Base-by-base conservation (phyloP, 108 stramenopile genomes). In the Fistulifera pelliculosa region DNA sequence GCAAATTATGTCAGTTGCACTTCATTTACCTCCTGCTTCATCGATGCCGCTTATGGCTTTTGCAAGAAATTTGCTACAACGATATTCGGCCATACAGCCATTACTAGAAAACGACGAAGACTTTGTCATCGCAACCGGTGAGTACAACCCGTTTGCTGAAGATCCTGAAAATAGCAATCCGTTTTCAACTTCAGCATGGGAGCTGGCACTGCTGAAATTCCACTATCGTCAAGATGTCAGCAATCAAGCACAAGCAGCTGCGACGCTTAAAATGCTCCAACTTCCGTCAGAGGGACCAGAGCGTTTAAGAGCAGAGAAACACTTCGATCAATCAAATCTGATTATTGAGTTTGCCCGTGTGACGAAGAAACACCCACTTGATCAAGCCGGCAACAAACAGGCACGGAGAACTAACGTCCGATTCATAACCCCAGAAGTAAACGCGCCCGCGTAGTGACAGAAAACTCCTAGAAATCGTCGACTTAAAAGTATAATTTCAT, bases 71-170 rank as follows among this genome's bases (percentile, higher is more conserved):
- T 49, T 93, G 22, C 38, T 79, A 2, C 73, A 75, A 21, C 74
- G 86, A 15, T 93, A 93, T 67, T 65, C 81, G 11, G 52, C 70
- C 10, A 69, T 63, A 0, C 71, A 74, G 1, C 82, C 74, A 24
- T 54, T 93, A 45, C 74, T 93, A 15, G 92, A 93, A 52, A 87
- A 79, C 49, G 92, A 93, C 67, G 74, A 81, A 13, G 92, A 93
- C 50, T 35, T 35, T 35, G 71, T 86, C 11, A 76, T 87, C 24
- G 82, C 87, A 27, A 73, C 81, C 24, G 86, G 87, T 39, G 57
- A 74, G 27, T 83, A 79, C 57, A 56, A 66, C 23, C 82, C 84
- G 0, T 68, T 70, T 50, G 80, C 79, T 6, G 71, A 62, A 14
- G 91, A 93, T 64, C 91, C 91, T 22, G 91, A 88, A 58, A 79